phyloP scores from a whole-genome alignment of 2,329 filamentous ascomycete species.

The Cryphonectria naterciae region DNA sequence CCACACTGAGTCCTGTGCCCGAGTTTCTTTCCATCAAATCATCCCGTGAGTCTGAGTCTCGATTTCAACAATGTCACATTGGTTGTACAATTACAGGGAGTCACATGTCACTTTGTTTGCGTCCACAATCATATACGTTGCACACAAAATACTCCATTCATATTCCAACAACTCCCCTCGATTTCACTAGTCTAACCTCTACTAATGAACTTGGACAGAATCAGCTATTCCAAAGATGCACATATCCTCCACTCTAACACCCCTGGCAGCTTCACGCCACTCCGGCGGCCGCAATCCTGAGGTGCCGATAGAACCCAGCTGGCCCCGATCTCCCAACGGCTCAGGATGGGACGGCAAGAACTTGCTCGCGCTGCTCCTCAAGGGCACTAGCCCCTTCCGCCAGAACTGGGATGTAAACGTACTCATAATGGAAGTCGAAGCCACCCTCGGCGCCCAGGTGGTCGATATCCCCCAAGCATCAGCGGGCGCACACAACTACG shows the following conservation, averaged over 20 bases:
- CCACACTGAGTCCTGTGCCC: not conserved
- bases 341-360: not conserved
- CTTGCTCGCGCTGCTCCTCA: not conserved
- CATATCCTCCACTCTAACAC: not conserved
- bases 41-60: not conserved
- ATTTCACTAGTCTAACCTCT: not conserved
- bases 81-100: not conserved
- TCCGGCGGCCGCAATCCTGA: too few relatives aligned
- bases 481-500: constrained; percentile 7
- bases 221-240: not conserved
- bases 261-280: not conserved
- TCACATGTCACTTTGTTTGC: not conserved
- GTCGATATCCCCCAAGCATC: constrained; percentile 1
- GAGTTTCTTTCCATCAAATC: too few relatives aligned
- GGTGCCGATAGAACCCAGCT: not conserved
- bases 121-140: not conserved
- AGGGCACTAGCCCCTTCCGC: not conserved
- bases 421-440: not conserved
- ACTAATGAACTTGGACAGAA: not conserved
- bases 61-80: not conserved
- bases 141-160: not conserved
- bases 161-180: not conserved
- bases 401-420: not conserved
- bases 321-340: not conserved
- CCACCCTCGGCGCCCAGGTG: not conserved